Conservation (phyloP, 2,329 filamentous ascomycete species). For the Xylariaceae sp. region DNA sequence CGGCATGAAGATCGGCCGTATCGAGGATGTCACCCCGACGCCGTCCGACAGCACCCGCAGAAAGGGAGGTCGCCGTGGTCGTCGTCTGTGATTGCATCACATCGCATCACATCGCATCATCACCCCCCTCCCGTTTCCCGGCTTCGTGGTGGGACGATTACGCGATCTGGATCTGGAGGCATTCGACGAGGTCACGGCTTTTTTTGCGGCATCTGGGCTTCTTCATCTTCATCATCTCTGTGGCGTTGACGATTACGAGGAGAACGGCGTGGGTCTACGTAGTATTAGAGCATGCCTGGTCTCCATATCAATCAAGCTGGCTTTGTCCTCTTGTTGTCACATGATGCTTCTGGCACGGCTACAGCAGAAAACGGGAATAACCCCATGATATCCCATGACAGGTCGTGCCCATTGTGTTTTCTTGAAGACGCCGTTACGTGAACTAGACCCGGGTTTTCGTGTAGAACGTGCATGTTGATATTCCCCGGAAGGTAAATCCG, state of each 20-base stretch:
- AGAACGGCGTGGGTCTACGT: slow-evolving; percentile 71
- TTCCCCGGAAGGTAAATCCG: neutral
- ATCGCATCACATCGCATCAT: slow-evolving; percentile 30
- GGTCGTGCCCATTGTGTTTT: too few relatives aligned
- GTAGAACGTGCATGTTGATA: neutral
- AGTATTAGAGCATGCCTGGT: slow-evolving; percentile 44
- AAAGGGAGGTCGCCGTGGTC: slow-evolving; percentile 99
- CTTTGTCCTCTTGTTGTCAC: slow-evolving; percentile 35
- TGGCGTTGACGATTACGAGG: slow-evolving; percentile 73
- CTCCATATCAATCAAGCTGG: slow-evolving; percentile 35
- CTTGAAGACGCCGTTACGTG: neutral
- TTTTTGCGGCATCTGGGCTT: neutral
- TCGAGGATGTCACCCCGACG: slow-evolving; percentile 99
- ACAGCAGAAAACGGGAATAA: slow-evolving; percentile 33
- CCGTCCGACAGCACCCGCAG: slow-evolving; percentile 99
- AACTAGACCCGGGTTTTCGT: neutral
- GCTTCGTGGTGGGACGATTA: slow-evolving; percentile 35
- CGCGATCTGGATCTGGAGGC: slow-evolving; percentile 23
- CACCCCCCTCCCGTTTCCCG: slow-evolving; percentile 34
- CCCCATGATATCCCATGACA: slow-evolving; percentile 30
- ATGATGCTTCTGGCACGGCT: slow-evolving; percentile 39
- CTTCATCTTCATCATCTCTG: slow-evolving; percentile 49
- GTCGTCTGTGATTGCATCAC: slow-evolving; percentile 82
- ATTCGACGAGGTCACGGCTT: slow-evolving; percentile 32
- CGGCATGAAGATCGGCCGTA: slow-evolving; percentile 99